phyloP scores from a whole-genome alignment of 225 moss, liverwort and hornwort genomes.

The Pseudisothecium myosuroides region DNA sequence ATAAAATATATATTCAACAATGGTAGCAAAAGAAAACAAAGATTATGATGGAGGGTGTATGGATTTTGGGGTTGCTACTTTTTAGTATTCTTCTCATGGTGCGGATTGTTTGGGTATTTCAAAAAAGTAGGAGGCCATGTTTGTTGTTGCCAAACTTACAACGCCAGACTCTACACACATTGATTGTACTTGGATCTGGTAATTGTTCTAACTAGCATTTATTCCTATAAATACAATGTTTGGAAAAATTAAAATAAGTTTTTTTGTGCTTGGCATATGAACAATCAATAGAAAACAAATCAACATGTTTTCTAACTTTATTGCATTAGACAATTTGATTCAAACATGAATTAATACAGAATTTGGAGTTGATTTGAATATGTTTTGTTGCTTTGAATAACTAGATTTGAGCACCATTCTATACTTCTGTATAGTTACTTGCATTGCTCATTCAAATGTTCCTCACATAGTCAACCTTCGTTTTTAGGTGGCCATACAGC shows the following conservation, averaged over 20 bases:
- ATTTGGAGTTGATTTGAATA: neutral
- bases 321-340: neutral
- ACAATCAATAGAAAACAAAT: neutral
- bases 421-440: neutral
- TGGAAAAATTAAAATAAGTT: neutral
- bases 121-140: neutral
- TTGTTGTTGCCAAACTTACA: neutral
- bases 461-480: no score
- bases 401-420: neutral
- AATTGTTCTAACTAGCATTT: neutral
- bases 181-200: neutral
- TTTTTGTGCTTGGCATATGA: neutral
- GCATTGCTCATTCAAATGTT: neutral
- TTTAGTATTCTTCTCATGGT: neutral
- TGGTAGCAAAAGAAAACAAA: neutral
- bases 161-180: no score
- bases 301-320: neutral
- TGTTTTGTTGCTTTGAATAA: neutral
- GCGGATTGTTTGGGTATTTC: neutral
- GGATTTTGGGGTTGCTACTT: no score
- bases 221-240: neutral
- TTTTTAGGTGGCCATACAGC: neutral
- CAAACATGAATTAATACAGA: neutral
- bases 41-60: neutral
- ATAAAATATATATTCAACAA: neutral